A percentile compares a stretch with the other conserved stretches of the same genome.
phyloP scores from a whole-genome alignment of 352 stramenopile species.

The Pythium volutum region DNA sequence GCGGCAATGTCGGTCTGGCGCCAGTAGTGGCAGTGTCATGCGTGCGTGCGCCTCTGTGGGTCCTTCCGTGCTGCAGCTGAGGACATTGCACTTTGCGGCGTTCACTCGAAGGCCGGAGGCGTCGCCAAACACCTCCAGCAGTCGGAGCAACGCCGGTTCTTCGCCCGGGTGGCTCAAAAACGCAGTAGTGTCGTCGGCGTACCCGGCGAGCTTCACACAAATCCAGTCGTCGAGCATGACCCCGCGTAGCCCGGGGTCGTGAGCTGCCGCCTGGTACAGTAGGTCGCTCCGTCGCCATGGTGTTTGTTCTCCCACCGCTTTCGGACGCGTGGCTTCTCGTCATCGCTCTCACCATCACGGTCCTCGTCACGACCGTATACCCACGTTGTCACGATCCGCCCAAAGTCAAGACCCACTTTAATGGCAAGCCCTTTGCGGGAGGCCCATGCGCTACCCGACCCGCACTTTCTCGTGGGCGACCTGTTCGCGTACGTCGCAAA shows the following conservation, averaged over 20 bases:
- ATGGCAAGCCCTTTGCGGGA: neutral
- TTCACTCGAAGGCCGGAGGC: slow-evolving; percentile 12
- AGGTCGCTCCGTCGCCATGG: neutral
- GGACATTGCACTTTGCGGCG: neutral
- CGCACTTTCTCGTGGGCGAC: slow-evolving; percentile 1
- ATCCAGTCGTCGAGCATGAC: neutral
- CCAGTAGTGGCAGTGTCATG: neutral
- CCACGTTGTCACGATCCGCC: neutral
- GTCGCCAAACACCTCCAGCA: slow-evolving; percentile 1
- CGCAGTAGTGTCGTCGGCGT: slow-evolving; percentile 10
- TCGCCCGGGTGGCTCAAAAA: neutral
- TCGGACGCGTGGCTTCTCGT: neutral
- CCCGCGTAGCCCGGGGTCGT: neutral
- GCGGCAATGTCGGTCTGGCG: neutral
- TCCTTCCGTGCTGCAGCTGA: neutral
- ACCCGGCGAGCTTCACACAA: neutral
- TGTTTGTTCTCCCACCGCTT: neutral
- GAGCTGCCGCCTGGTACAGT: neutral
- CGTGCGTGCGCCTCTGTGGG: neutral
- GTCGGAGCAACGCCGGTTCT: neutral
- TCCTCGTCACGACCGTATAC: neutral
- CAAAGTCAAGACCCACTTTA: neutral
- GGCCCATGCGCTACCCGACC: slow-evolving; percentile 1
- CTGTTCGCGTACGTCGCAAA: neutral
- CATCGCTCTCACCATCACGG: neutral